Evolutionary conservation across 371 early-diverging fungal species (phyloP), one percentile per base, ranked within the genome.

Genomic region (Phascolomyces articulosus): DNA sequence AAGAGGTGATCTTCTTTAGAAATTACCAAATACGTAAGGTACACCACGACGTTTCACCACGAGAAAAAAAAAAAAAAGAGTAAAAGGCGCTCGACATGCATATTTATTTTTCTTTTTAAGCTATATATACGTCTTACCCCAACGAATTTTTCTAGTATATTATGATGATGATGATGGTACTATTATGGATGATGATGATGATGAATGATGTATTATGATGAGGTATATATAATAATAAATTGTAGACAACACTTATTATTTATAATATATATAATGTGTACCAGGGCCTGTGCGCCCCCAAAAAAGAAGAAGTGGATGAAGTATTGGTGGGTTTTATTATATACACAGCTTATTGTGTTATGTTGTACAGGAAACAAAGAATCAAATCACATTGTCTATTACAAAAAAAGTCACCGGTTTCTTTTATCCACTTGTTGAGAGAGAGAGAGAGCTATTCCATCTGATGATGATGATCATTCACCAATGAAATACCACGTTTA

Each of bases 401-500:
- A 51, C n/a, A n/a, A n/a, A n/a, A n/a, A n/a, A 24, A 51, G 51
- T 51, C 51, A 51, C 51, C 51, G 51, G 51, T 51, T 51, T 23
- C 23, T 23, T n/a, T n/a, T n/a, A n/a, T n/a, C n/a, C n/a, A n/a
- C n/a, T n/a, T n/a, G n/a, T n/a, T n/a, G n/a, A n/a, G n/a, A n/a
- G n/a, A n/a, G n/a, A n/a, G n/a, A 24, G 10, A 23, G 7, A 15
- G 23, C 23, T 51, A 51, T 23, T 51, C 23, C 51, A 51, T 51
- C 51, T 51, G 51, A 51, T 51, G 51, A 51, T 51, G 51, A 51
- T 51, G 51, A 51, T 51, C 51, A 51, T 51, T 51, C 51, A 51
- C 51, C 51, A 51, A 51, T 51, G 9, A 51, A 51, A 51, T 51
- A 51, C 20, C 51, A 51, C 21, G 51, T 20, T 51, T 44, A 16